A percentile compares a stretch with the other conserved stretches of the same genome.
phyloP scores from a whole-genome alignment of 148 eudicot genomes.

The Pouteria glomerata region DNA sequence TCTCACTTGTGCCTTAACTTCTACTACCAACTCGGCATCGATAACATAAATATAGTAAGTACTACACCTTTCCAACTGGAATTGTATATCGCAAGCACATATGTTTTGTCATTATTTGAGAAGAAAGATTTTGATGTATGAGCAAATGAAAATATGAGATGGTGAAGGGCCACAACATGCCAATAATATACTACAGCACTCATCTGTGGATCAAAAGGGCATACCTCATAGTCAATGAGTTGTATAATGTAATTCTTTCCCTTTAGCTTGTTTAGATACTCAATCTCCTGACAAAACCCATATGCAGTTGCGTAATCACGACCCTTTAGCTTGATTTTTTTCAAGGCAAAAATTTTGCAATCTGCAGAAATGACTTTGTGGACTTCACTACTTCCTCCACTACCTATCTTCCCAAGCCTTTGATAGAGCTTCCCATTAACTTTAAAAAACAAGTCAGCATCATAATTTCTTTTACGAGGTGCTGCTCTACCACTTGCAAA shows the following conservation, averaged over 20 bases:
- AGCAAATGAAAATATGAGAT: no score
- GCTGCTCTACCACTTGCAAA: slow-evolving; percentile 31
- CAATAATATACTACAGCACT: neutral
- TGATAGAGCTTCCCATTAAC: slow-evolving; percentile 95
- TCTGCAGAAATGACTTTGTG: slow-evolving; percentile 96
- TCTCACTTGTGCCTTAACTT: no score
- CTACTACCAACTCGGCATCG: no score
- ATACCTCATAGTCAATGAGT: slow-evolving; percentile 95
- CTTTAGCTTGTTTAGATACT: slow-evolving; percentile 74
- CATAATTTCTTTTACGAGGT: slow-evolving; percentile 61
- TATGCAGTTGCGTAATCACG: slow-evolving; percentile 92
- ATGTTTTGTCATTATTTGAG: no score
- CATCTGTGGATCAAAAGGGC: neutral
- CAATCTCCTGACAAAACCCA: slow-evolving; percentile 97
- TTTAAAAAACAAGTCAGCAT: slow-evolving; percentile 86
- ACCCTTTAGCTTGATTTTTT: slow-evolving; percentile 94
- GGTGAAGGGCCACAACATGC: neutral
- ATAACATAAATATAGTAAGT: no score
- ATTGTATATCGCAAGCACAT: no score
- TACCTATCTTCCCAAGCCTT: slow-evolving; percentile 98
- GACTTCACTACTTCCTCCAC: slow-evolving; percentile 99
- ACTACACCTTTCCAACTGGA: no score
- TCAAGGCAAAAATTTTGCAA: slow-evolving; percentile 85
- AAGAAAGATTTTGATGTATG: no score
- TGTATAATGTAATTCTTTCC: slow-evolving; percentile 89